Conservation (phyloP, 805 yeast species). For the Clavispora phyllophila region DNA sequence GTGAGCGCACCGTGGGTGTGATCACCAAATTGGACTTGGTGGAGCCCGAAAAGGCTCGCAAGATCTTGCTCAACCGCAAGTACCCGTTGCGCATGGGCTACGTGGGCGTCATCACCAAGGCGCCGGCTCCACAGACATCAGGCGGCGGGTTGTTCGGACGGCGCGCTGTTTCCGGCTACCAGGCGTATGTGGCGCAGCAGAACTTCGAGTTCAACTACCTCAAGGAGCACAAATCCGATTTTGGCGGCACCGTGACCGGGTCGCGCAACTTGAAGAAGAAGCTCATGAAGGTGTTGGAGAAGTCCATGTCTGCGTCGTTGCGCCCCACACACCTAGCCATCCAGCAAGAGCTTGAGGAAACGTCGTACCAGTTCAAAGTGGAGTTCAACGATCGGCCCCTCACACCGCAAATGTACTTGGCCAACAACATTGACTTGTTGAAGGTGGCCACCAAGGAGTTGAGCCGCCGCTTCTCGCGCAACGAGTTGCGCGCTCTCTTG, state of each 20-base stretch:
- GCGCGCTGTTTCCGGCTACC: constrained; percentile 44
- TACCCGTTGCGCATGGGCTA: constrained; percentile 96
- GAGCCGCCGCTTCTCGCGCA: constrained; percentile 74
- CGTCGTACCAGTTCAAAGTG: constrained; percentile 88
- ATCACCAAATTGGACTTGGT: constrained; percentile 91
- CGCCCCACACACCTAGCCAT: constrained; percentile 84
- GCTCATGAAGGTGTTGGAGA: constrained; percentile 81
- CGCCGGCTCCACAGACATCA: constrained; percentile 40
- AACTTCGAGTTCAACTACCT: constrained; percentile 55
- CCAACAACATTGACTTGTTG: constrained; percentile 83
- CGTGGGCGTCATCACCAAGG: constrained; percentile 92
- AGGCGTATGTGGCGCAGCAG: constrained; percentile 64
- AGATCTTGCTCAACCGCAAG: constrained; percentile 64
- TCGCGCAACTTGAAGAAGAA: constrained; percentile 71
- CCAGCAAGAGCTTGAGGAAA: constrained; percentile 88
- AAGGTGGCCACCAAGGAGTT: constrained; percentile 85
- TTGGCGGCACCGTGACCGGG: constrained; percentile 65
- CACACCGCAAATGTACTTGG: constrained; percentile 91
- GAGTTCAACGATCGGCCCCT: constrained; percentile 92
- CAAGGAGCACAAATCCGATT: constrained; percentile 54
- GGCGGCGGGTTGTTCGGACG: constrained; percentile 42
- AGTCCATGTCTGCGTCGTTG: constrained; percentile 83
- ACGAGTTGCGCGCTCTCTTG: constrained; percentile 71
- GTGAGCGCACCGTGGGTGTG: constrained; percentile 95
- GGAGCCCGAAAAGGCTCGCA: constrained; percentile 65